Evolutionary conservation across 768 basidiomycete species (phyloP), one percentile per base, ranked within the genome.

Genomic region (Collybiopsis confluens): DNA sequence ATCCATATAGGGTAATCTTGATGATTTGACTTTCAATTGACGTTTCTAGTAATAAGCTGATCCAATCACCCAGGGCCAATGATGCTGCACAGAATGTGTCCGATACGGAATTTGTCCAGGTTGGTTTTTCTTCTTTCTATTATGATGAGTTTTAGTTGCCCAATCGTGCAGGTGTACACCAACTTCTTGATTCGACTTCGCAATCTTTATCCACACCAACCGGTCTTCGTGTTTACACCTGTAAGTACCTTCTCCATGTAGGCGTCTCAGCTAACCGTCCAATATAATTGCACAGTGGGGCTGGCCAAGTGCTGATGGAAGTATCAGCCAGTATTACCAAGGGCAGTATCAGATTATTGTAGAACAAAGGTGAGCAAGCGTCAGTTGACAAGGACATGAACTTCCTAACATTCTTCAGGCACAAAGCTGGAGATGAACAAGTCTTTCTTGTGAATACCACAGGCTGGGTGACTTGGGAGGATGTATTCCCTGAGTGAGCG

Each of bases 1-100:
- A 76, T 81, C n/a, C 78, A 81, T 59, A 79, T 82, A 46, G 78
- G 81, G 74, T 77, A 57, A 21, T n/a, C n/a, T n/a, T n/a, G n/a
- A n/a, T n/a, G n/a, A n/a, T n/a, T n/a, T n/a, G n/a, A n/a, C n/a
- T n/a, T n/a, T n/a, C n/a, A n/a, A n/a, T n/a, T n/a, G n/a, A n/a
- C n/a, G n/a, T n/a, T n/a, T n/a, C n/a, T n/a, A n/a, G n/a, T n/a
- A n/a, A n/a, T n/a, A n/a, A n/a, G n/a, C n/a, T n/a, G n/a, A n/a
- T n/a, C n/a, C n/a, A n/a, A n/a, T n/a, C n/a, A n/a, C n/a, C 6
- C 48, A 80, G 78, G 4, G 80, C 82, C 11, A 82, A 83, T 62
- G 80, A 82, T 55, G 76, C 77, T 2, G 70, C 78, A 16, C 79
- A 83, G 56, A 73, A 70, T 45, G 69, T 83, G 23, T 73, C 77